Percentiles rank a stretch among this genome's conserved stretches.
These are phyloP conservation scores for Xylaria sp. DNA, from an alignment of 2,329 filamentous ascomycete genomes.

Conservation along the genomic window DNA sequence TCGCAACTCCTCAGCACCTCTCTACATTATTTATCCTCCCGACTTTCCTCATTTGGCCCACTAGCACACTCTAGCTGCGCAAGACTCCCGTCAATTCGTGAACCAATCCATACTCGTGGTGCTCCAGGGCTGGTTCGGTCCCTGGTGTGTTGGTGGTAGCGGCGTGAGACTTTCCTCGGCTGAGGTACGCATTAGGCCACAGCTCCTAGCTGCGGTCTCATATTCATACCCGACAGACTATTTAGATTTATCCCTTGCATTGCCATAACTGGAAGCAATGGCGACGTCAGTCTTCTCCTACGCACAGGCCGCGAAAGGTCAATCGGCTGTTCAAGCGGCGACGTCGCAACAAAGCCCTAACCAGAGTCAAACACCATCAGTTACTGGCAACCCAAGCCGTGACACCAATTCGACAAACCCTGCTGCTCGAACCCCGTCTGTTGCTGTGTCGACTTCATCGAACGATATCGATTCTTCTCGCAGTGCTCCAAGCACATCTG, in stretches of 20 bases:
- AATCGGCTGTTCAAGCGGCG: constrained; percentile 57
- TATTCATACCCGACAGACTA: constrained; percentile 36
- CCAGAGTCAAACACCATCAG: constrained; percentile 49
- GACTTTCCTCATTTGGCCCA: constrained; percentile 2
- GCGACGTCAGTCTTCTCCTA: constrained; percentile 81
- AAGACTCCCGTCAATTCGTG: constrained; percentile 33
- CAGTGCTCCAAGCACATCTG: constrained; percentile 43
- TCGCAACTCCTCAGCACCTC: constrained; percentile 8
- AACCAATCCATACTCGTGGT: constrained; percentile 41
- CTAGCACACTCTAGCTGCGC: constrained; percentile 19
- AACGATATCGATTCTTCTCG: constrained; percentile 51
- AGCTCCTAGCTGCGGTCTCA: constrained; percentile 37
- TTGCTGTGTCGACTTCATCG: constrained; percentile 53
- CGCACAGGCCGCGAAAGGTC: constrained; percentile 92
- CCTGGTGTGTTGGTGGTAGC: constrained; percentile 46
- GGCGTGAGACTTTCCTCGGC: constrained; percentile 43
- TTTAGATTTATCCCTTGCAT: constrained; percentile 31
- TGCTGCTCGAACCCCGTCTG: constrained; percentile 51
- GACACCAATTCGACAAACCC: constrained; percentile 50
- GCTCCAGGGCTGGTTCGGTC: constrained; percentile 44
- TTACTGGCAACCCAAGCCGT: constrained; percentile 50
- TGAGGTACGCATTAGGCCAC: constrained; percentile 43
- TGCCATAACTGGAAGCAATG: constrained; percentile 54
- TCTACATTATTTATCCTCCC: background rate
- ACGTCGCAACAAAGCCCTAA: constrained; percentile 47